Evolutionary conservation across 257 asterid genomes (phyloP).

Genomic region (Hygrophila difformis): DNA sequence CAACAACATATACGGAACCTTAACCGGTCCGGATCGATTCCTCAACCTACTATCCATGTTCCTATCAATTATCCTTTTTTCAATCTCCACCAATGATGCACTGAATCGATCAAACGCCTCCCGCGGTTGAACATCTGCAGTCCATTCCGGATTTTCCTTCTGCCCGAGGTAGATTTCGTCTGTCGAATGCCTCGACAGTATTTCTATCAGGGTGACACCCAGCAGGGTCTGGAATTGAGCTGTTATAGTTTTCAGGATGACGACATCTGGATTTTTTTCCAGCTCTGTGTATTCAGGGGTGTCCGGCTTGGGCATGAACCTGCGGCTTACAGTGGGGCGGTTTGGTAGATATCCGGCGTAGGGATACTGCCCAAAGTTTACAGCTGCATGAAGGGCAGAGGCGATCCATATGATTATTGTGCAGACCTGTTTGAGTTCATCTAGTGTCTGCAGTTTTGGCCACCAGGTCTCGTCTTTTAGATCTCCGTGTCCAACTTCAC

Average conservation of each 20-base stretch:
- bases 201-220: constrained; percentile 59
- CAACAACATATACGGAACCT: constrained; percentile 45
- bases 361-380: constrained; percentile 69
- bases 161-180: constrained; percentile 75
- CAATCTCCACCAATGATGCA: constrained; percentile 29
- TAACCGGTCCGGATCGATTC: constrained; percentile 57
- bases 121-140: constrained; percentile 24
- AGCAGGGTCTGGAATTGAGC: constrained; percentile 64
- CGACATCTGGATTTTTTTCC: constrained; percentile 40
- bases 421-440: constrained; percentile 45
- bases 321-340: constrained; percentile 67
- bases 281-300: constrained; percentile 50
- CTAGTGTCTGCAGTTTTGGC: constrained; percentile 51
- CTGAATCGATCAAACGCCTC: constrained; percentile 48
- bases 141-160: constrained; percentile 52
- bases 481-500: constrained; percentile 65
- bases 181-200: constrained; percentile 56
- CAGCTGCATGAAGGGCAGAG: constrained; percentile 84
- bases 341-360: constrained; percentile 80
- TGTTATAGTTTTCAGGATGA: constrained; percentile 60
- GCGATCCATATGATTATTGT: constrained; percentile 69
- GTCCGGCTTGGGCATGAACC: constrained; percentile 55
- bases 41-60: constrained; percentile 22
- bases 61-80: constrained; percentile 29
- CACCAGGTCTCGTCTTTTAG: constrained; percentile 60